A percentile compares a stretch with the other conserved stretches of the same genome.
Evolutionary conservation across 805 yeast genomes (phyloP).

Genomic region (Candida ipomoeae): DNA sequence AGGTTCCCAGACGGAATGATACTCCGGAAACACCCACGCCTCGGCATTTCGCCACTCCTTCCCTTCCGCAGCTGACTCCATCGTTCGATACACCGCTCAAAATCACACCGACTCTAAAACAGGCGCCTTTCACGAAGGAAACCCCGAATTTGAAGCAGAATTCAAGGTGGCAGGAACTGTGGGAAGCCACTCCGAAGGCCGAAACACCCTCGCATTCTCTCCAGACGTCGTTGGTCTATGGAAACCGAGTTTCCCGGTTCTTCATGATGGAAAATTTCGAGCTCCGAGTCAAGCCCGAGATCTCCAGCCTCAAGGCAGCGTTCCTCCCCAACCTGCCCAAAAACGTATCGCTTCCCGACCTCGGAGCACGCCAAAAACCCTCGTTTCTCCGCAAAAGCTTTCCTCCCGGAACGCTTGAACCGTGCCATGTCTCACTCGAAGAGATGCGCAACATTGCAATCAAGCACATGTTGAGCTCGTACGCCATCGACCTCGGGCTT

Average conservation of each 20-base stretch:
- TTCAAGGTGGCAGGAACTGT: too few species aligned
- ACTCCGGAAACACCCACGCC: slow-evolving; percentile 1
- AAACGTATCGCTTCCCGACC: background rate
- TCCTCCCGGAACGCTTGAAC: background rate
- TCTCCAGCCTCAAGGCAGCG: background rate
- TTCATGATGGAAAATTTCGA: slow-evolving; percentile 1
- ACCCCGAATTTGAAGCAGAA: too few species aligned
- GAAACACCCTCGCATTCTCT: background rate
- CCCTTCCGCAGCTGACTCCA: background rate
- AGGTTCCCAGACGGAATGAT: background rate
- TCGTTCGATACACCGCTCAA: too few species aligned
- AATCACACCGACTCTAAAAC: too few species aligned
- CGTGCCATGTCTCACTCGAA: slow-evolving; percentile 9
- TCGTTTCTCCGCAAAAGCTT: slow-evolving; percentile 3
- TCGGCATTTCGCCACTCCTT: background rate
- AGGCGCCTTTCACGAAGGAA: too few species aligned
- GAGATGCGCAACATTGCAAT: slow-evolving; percentile 26
- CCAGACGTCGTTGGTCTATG: background rate
- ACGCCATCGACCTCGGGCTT: slow-evolving; percentile 22
- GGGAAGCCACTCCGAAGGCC: too few species aligned
- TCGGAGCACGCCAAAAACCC: background rate
- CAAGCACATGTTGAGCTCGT: slow-evolving; percentile 23
- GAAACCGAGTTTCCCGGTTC: slow-evolving; percentile 1
- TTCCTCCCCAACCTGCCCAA: background rate
- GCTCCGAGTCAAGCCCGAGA: background rate